Conservation (phyloP, 2,329 filamentous ascomycete species). For the Helminthosporium solani region DNA sequence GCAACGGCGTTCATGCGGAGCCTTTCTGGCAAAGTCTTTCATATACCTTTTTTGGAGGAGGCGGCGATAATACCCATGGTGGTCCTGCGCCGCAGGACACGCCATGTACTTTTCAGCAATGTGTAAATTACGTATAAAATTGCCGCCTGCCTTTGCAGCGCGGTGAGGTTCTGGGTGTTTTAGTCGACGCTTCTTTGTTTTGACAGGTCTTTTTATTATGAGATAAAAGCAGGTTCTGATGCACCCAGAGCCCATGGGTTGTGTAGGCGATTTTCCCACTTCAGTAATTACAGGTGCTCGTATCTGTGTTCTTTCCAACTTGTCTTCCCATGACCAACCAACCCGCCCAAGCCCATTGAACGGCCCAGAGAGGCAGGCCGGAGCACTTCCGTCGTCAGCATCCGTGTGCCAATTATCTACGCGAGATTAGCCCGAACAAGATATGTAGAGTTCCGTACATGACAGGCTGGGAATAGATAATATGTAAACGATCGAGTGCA, state of each 20-base stretch:
- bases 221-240: conserved; percentile 24
- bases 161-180: conserved; percentile 25
- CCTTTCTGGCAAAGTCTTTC: conserved; percentile 40
- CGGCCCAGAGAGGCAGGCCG: conserved; percentile 5
- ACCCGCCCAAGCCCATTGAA: neutral
- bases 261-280: too few species aligned
- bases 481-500: too few species aligned
- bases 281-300: too few species aligned
- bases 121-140: conserved; percentile 43
- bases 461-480: too few species aligned
- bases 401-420: conserved; percentile 12
- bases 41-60: conserved; percentile 33
- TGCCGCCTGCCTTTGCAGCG: conserved; percentile 34
- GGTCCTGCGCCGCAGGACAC: conserved; percentile 34
- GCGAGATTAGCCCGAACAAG: conserved; percentile 9
- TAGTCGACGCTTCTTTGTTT: conserved; percentile 27
- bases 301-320: neutral
- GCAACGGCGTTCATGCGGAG: conserved; percentile 43
- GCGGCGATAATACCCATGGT: conserved; percentile 43
- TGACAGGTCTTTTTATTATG: conserved; percentile 30
- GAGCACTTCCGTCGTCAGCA: neutral
- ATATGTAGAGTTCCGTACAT: neutral
- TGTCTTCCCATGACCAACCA: neutral
- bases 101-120: conserved; percentile 42
- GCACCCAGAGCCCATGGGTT: conserved; percentile 1